Evolutionary conservation across 2,329 filamentous ascomycete genomes (phyloP).

Genomic region (Colletotrichum magnum): DNA sequence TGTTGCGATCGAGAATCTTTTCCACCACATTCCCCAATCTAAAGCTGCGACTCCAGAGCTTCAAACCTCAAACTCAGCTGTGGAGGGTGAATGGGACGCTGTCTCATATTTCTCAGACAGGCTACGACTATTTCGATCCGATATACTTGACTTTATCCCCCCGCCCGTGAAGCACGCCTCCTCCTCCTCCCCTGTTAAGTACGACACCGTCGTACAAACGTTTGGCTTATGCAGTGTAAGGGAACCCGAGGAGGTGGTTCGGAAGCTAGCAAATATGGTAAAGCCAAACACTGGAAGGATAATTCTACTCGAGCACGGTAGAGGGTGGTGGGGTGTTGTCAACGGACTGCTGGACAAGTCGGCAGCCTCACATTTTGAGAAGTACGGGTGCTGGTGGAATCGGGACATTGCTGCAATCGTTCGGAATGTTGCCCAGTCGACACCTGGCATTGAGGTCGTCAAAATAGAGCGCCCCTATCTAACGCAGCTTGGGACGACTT

Average conservation of each 20-base stretch:
- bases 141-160: constrained; percentile 62
- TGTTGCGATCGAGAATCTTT: constrained; percentile 68
- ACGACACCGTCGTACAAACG: constrained; percentile 58
- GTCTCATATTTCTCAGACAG: constrained; percentile 54
- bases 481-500: constrained; percentile 70
- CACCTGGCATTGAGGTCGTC: constrained; percentile 71
- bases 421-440: constrained; percentile 59
- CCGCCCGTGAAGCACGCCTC: constrained; percentile 44
- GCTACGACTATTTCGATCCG: constrained; percentile 64
- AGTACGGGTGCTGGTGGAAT: constrained; percentile 80
- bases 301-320: constrained; percentile 74
- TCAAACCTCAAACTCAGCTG: neutral
- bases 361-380: constrained; percentile 68
- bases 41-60: constrained; percentile 44
- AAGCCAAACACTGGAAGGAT: constrained; percentile 71
- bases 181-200: constrained; percentile 31
- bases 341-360: constrained; percentile 70
- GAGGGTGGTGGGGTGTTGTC: constrained; percentile 67
- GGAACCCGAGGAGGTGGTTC: constrained; percentile 67
- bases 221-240: constrained; percentile 76
- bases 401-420: constrained; percentile 72
- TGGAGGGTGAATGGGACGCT: neutral
- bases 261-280: constrained; percentile 66
- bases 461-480: constrained; percentile 65
- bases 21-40: constrained; percentile 57